These are phyloP conservation scores for Phytophthora capsici DNA, from an alignment of 352 stramenopile species.

Conservation along the genomic window DNA sequence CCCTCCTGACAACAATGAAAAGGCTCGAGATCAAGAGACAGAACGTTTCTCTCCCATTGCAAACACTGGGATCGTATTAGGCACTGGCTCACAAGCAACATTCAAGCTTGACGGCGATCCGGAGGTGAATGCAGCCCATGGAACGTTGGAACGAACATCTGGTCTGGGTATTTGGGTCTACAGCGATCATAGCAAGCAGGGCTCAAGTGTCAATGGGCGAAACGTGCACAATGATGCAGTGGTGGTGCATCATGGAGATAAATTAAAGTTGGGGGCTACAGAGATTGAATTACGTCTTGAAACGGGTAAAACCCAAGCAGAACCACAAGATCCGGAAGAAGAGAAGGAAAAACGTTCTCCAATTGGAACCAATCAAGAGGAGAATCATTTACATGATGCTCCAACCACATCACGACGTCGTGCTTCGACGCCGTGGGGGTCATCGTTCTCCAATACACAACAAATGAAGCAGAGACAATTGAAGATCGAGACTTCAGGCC, in stretches of 20 bases:
- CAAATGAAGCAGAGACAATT: conserved; percentile 29
- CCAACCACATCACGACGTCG: conserved; percentile 3
- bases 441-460: conserved; percentile 12
- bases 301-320: conserved; percentile 2
- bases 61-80: conserved; percentile 22
- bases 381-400: conserved; percentile 7
- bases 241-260: conserved; percentile 66
- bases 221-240: conserved; percentile 56
- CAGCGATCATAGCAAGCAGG: conserved; percentile 70
- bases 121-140: conserved; percentile 43
- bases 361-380: conserved; percentile 18
- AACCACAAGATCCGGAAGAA: conserved; percentile 12
- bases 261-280: conserved; percentile 57
- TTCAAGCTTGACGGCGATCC: conserved; percentile 19
- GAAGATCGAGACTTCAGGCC: conserved; percentile 42
- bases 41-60: conserved; percentile 2
- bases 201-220: conserved; percentile 54
- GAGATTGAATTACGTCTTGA: conserved; percentile 56
- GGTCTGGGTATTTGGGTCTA: conserved; percentile 73
- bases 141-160: conserved; percentile 58
- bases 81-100: conserved; percentile 10
- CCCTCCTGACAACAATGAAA: conserved; percentile 22
- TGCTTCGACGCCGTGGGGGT: conserved; percentile 23
- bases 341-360: conserved; percentile 13
- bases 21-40: conserved; percentile 6